These are phyloP conservation scores for Eucalyptus tenuipes DNA, from an alignment of 345 rosid species.

Conservation along the genomic window DNA sequence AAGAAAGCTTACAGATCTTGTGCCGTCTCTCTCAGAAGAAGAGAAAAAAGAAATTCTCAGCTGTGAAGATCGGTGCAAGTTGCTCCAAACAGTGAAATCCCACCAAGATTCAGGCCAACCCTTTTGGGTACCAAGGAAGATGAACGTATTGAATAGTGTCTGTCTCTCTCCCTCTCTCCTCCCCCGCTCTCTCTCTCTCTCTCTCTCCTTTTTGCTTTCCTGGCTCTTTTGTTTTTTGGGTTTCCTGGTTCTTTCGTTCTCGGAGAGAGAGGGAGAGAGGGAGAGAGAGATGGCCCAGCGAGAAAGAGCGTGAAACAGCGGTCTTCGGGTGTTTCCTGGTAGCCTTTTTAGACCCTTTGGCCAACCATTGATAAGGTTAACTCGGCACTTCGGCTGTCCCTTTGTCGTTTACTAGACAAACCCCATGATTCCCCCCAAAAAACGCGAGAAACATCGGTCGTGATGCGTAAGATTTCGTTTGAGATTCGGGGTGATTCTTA, in stretches of 20 bases:
- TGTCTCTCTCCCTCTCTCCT: background rate
- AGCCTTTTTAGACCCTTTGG: background rate
- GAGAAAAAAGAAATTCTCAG: background rate
- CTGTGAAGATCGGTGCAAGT: background rate
- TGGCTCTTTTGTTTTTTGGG: background rate
- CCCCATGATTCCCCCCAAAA: background rate
- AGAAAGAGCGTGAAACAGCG: background rate
- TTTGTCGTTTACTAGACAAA: background rate
- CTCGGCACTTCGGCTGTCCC: background rate
- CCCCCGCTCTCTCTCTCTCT: background rate
- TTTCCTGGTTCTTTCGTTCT: background rate
- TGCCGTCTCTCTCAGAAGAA: background rate
- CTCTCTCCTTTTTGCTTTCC: background rate
- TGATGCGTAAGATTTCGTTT: background rate
- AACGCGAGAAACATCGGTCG: background rate
- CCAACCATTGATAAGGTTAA: background rate
- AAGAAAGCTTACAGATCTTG: background rate
- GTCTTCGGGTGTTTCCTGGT: background rate
- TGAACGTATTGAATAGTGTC: background rate
- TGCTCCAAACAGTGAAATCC: background rate
- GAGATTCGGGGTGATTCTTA: background rate
- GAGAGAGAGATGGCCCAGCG: background rate
- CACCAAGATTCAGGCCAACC: background rate
- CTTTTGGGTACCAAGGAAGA: background rate
- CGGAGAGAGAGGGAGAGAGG: background rate